Conservation (phyloP, 2,329 filamentous ascomycete genomes). For the Diplocarpon rosae region DNA sequence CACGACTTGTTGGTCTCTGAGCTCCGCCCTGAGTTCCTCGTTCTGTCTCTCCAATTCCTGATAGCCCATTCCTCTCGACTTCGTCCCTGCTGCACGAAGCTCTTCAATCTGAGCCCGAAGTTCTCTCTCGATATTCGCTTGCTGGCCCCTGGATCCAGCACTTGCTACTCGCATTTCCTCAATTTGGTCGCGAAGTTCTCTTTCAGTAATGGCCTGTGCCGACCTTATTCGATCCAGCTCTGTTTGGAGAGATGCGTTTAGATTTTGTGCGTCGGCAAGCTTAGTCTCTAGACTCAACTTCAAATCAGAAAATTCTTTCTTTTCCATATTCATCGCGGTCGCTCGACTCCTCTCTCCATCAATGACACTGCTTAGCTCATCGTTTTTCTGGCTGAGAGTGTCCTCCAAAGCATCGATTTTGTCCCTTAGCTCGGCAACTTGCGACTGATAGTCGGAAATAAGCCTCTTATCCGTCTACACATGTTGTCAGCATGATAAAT, state of each 20-base stretch:
- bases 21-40: constrained; percentile 50
- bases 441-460: constrained; percentile 68
- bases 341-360: constrained; percentile 46
- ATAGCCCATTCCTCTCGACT: constrained; percentile 22
- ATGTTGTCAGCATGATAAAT: constrained; percentile 12
- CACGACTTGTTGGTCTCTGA: constrained; percentile 66
- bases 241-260: constrained; percentile 70
- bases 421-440: constrained; percentile 63
- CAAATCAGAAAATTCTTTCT: constrained; percentile 59
- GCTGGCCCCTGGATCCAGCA: constrained; percentile 25
- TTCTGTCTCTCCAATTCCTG: constrained; percentile 49
- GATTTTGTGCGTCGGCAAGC: constrained; percentile 59
- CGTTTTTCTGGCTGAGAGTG: constrained; percentile 58
- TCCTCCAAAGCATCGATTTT: constrained; percentile 64
- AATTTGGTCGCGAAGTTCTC: constrained; percentile 52
- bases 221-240: constrained; percentile 66
- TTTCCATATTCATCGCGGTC: constrained; percentile 46
- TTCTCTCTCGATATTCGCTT: constrained; percentile 49
- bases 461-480: constrained; percentile 54
- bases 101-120: constrained; percentile 54
- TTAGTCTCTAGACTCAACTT: constrained; percentile 60
- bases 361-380: constrained; percentile 50
- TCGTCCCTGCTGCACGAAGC: constrained; percentile 28
- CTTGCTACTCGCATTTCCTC: constrained; percentile 36
- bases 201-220: constrained; percentile 54